Percentiles rank a stretch among this genome's conserved stretches.
Conservation (phyloP, 2,329 filamentous ascomycete species). For the Talaromyces sp. region DNA sequence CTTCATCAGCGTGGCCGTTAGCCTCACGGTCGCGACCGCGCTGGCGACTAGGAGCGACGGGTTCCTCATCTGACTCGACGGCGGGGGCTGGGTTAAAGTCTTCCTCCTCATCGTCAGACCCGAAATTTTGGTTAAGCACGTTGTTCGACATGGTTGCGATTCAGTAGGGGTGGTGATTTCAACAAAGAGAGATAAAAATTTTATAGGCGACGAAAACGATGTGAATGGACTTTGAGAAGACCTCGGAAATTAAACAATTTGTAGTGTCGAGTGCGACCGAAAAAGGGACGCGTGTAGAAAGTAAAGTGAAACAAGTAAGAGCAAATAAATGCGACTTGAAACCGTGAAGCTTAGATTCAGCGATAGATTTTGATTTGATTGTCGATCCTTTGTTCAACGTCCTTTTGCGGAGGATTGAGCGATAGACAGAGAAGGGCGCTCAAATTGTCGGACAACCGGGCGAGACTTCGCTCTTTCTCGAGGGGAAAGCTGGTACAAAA, state of each 20-base stretch:
- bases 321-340: neutral
- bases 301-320: neutral
- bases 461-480: neutral
- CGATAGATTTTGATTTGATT: neutral
- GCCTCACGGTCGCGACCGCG: conserved; percentile 40
- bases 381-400: neutral
- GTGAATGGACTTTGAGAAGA: neutral
- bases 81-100: conserved; percentile 83
- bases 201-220: neutral
- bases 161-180: neutral
- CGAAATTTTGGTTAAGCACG: conserved; percentile 48
- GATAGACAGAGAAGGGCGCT: neutral
- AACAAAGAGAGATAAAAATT: neutral
- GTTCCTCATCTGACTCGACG: conserved; percentile 61
- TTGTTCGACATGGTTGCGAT: conserved; percentile 31
- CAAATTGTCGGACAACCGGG: neutral
- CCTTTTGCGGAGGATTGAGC: neutral
- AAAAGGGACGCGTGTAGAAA: neutral
- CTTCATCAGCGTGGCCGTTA: conserved; percentile 36
- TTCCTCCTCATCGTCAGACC: conserved; percentile 67
- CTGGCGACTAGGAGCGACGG: conserved; percentile 29
- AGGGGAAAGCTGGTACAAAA: neutral
- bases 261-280: neutral
- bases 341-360: neutral
- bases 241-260: neutral